Evolutionary conservation across 129 eudicot species (phyloP).

Genomic region (Flaveria sonorensis): DNA sequence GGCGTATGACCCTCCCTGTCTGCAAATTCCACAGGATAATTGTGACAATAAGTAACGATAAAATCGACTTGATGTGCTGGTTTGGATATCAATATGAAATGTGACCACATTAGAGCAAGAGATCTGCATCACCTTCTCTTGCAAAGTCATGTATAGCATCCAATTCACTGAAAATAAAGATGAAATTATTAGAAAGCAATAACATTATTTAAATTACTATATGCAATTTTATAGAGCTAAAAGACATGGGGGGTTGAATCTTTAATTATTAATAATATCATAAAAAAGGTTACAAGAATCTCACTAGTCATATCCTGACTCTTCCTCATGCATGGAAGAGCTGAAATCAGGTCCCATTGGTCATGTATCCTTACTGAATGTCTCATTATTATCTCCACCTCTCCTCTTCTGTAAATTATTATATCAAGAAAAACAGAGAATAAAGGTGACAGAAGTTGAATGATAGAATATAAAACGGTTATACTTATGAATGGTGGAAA

Average conservation of each 20-base stretch:
- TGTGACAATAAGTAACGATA: background rate
- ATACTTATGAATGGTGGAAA: background rate
- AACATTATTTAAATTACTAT: background rate
- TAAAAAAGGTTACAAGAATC: constrained; percentile 32
- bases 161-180: constrained; percentile 51
- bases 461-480: background rate
- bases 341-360: constrained; percentile 96
- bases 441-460: constrained; percentile 17
- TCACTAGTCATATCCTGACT: constrained; percentile 73
- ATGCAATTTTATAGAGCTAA: background rate
- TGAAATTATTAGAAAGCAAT: background rate
- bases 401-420: constrained; percentile 51
- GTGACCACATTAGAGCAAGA: constrained; percentile 52
- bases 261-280: background rate
- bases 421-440: constrained; percentile 25
- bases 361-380: constrained; percentile 44
- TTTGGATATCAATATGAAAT: background rate
- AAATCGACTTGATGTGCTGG: background rate
- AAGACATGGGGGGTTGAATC: background rate
- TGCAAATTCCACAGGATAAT: constrained; percentile 36
- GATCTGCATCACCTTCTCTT: constrained; percentile 75
- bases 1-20: constrained; percentile 88
- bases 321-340: constrained; percentile 63
- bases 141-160: constrained; percentile 70
- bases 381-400: constrained; percentile 39